Base-by-base conservation (phyloP, 345 rosid genomes). In the Linum tenue region DNA sequence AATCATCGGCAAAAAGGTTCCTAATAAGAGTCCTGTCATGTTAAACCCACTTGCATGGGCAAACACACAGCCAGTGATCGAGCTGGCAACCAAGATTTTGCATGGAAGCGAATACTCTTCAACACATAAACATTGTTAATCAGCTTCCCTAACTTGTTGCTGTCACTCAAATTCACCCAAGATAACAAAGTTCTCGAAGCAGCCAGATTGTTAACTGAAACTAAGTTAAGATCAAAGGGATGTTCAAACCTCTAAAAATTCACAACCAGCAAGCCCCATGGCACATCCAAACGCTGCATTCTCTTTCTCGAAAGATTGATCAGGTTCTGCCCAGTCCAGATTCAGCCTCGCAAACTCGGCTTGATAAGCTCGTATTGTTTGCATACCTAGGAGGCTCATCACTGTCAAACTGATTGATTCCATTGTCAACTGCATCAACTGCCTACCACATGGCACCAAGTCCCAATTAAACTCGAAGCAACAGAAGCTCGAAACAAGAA, bases 31-130 rank as follows among this genome's bases (percentile, higher is more conserved):
- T 14, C 51, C 51, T 44, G 12, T 7, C 12, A 7, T 44, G 12
- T 7, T 2, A 44, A 94, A 94, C 35, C 99, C 96, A 10, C 95
- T 86, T 90, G 88, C 85, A 69, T 90, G 96, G 76, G 88, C 88
- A 56, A 90, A 94, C 55, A 88, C 96, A 55, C 96, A 82, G 40
- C 88, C 92, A 0, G 91, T 64, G 96, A 82, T 38, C 96, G 73
- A 36, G 96, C 96, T 1, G 92, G 97, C 69, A 90, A 80, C 97
- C 99, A 94, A 6, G 96, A 94, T 70, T 76, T 86, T 17, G 88
- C 80, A 70, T 88, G 84, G 79, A 68, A 94, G 37, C 75, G 75
- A 55, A 94, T 82, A 78, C 80, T 76, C 96, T 90, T 81, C 40
- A 48, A 43, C 35, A 53, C 53, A 16, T 11, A 56, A 9, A 66